Evolutionary conservation across 2,329 filamentous ascomycete genomes (phyloP), one percentile per base, ranked within the genome.

Genomic region (Alternaria triticina): DNA sequence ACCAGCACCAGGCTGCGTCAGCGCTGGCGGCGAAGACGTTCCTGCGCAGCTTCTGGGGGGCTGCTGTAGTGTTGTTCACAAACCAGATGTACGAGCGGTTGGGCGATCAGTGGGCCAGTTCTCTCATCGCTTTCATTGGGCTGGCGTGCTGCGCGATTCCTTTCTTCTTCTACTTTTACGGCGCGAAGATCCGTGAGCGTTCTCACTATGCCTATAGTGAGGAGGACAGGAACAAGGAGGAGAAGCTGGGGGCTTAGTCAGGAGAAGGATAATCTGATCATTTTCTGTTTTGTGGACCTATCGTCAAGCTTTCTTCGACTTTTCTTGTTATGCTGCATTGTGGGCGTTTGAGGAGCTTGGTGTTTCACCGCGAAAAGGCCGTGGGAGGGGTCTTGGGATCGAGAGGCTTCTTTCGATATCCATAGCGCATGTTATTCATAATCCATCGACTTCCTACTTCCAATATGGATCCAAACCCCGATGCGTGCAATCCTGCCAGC

Each of bases 1-100:
- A 90, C 70, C 87, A 89, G 70, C 87, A 89, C 80, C 91, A 94
- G 79, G 93, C 93, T 1, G 92, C 93, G 1, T 93, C 90, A 0
- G 92, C 91, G 0, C 86, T 95, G 4, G 92, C 92, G 0, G 91
- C 92, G 43, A 95, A 95, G 84, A 95, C 92, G 0, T 94, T 89
- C 74, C 84, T 95, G 62, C 87, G 92, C 23, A 91, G 88, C 15
- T 91, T 94, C 81, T 96, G 92, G 91, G 93, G 92, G 71, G 93
- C 92, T 1, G 86, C 82, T 1, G 88, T 89, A 1, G 92, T 95
- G 0, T 85, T 96, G 1, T 96, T 96, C 80, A 95, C 92, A 0
- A 85, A 86, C 68, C 91, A 95, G 79, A 95, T 96, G 92, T 81
- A 80, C 61, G 65, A 72, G 43, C 85, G 89, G 3, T 83, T 95